Evolutionary conservation across 805 yeast species (phyloP), one percentile per base, ranked within the genome.

Genomic region (Candida krabiensis): DNA sequence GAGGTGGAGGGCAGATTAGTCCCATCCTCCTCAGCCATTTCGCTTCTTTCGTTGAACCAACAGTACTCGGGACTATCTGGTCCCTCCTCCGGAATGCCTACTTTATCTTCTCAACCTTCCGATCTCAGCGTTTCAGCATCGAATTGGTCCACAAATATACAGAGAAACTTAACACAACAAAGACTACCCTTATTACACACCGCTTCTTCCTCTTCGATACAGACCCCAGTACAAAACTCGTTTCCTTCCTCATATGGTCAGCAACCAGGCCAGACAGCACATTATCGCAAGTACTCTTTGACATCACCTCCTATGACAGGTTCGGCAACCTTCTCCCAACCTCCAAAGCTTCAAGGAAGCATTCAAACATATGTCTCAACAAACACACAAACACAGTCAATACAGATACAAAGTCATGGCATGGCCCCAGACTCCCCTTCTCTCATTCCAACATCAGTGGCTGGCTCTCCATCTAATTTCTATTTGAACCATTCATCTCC

Each of bases 381-480:
- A 3, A 30, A 29, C 3, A 22, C 17, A 5, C 28, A 22, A 16
- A 13, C 45, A n/a, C 40, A 37, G 17, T 29, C 40, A 12, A 37
- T 42, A 13, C 50, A 40, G 23, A 38, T 43, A n/a, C 43, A 41
- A 13, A 28, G 27, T 13, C n/a, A n/a, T n/a, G 30, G 28, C 11
- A 30, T 38, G 18, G 53, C 58, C 9, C 80, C 82, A 0, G 79
- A 72, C 36, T 74, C 80, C 1, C 82, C 82, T 0, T 64, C 65
- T 37, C 58, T 77, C 36, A 70, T 63, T 30, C 80, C 83, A 2
- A 67, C 71, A 0, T 73, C 79, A 4, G 33, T 76, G 12, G 72
- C 74, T 2, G 79, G 77, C 5, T 74, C 80, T 0, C 83, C 83
- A 1, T 74, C 80, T 4, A 56, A 75, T 33, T 75, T 77, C 44